Conservation (phyloP, 257 asterid genomes). For the Jaltomata sinuosa region DNA sequence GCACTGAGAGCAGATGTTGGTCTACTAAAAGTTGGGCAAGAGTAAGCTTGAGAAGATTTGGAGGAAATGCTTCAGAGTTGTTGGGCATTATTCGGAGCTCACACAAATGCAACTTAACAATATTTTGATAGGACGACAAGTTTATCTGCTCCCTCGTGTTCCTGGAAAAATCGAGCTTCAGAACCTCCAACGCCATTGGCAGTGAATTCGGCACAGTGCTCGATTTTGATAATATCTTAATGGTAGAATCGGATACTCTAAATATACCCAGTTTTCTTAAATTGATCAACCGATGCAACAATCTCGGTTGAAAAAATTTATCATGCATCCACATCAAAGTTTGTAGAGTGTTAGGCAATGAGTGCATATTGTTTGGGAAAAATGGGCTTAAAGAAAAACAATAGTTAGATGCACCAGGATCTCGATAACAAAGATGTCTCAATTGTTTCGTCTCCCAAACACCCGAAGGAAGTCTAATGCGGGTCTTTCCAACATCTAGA, state of each 20-base stretch:
- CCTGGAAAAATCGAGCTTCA: neutral
- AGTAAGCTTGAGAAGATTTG: no score
- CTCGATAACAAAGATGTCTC: neutral
- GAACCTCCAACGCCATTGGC: neutral
- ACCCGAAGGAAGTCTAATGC: neutral
- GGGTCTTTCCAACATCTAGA: neutral
- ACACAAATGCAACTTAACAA: no score
- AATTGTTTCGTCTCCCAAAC: constrained; percentile 1
- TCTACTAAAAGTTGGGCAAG: no score
- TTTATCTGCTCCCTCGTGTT: neutral
- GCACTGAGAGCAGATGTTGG: no score
- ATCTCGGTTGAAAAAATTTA: neutral
- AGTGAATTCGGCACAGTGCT: no score
- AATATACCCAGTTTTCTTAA: constrained; percentile 6
- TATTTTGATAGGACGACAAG: neutral
- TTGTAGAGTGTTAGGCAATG: constrained; percentile 4
- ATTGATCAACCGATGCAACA: neutral
- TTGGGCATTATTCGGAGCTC: no score
- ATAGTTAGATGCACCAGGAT: neutral
- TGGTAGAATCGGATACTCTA: no score
- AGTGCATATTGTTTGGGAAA: neutral
- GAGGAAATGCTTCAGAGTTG: no score
- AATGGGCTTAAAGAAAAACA: neutral
- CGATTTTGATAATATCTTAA: no score
- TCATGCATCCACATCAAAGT: neutral